Conservation (phyloP, 805 yeast genomes). For the Candida andamanensis region DNA sequence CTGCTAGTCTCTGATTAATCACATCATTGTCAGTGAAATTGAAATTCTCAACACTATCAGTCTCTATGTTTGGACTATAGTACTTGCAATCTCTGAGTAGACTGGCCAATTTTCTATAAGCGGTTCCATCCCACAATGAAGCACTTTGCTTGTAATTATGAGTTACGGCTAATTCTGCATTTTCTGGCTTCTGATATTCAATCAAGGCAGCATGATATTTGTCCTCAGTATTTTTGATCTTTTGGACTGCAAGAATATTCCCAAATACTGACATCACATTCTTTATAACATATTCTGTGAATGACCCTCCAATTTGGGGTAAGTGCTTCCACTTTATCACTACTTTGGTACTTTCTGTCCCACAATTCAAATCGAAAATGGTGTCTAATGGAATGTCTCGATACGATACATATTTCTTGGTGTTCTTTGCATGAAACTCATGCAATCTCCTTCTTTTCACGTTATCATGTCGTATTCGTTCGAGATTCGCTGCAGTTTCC, state of each 20-base stretch:
- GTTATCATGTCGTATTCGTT: constrained; percentile 24
- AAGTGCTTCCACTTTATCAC: constrained; percentile 44
- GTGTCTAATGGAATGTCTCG: constrained; percentile 13
- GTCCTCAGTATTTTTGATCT: constrained; percentile 4
- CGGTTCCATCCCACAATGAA: constrained; percentile 42
- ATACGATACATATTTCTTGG: constrained; percentile 14
- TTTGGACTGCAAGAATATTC: constrained; percentile 14
- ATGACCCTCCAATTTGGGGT: constrained; percentile 25
- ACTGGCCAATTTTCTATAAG: constrained; percentile 42
- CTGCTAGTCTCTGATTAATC: constrained; percentile 5
- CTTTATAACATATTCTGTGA: constrained; percentile 27
- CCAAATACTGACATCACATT: constrained; percentile 47
- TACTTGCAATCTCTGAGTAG: constrained; percentile 33
- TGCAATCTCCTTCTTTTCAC: constrained; percentile 17
- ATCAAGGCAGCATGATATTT: constrained; percentile 28
- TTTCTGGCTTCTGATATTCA: constrained; percentile 19
- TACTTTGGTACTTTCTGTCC: constrained; percentile 11
- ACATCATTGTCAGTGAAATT: constrained; percentile 7
- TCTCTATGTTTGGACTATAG: background rate
- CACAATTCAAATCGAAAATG: constrained; percentile 2
- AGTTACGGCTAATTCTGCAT: constrained; percentile 29
- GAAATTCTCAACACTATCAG: background rate
- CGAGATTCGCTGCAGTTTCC: constrained; percentile 9
- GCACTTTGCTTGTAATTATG: constrained; percentile 41
- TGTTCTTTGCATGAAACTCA: constrained; percentile 19